Conservation (phyloP, 1,284 basidiomycete genomes). For the Mycocalia duriaeana region DNA sequence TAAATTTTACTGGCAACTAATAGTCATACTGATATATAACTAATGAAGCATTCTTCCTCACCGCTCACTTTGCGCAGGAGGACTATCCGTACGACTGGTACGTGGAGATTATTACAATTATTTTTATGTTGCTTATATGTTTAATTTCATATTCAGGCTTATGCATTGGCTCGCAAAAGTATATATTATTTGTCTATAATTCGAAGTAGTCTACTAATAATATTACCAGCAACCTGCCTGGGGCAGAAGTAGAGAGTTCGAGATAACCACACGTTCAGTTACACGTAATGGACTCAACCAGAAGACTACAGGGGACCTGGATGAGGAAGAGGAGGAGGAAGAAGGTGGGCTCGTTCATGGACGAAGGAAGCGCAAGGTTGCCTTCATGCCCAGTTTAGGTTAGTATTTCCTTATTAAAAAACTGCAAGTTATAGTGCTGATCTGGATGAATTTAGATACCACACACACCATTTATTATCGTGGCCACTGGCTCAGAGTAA, state of each 20-base stretch:
- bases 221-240: slow-evolving; percentile 70
- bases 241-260: slow-evolving; percentile 80
- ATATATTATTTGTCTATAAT: slow-evolving; percentile 7
- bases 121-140: slow-evolving; percentile 5
- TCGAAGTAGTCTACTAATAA: not conserved
- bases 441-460: slow-evolving; percentile 48
- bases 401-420: slow-evolving; percentile 23
- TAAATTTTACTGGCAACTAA: too few species aligned
- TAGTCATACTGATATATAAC: too few species aligned
- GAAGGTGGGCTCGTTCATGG: slow-evolving; percentile 56
- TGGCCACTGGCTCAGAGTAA: slow-evolving; percentile 78
- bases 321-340: slow-evolving; percentile 67
- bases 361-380: slow-evolving; percentile 66
- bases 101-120: slow-evolving; percentile 15
- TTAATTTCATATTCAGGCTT: slow-evolving; percentile 51
- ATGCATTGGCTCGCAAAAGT: slow-evolving; percentile 85
- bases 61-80: slow-evolving; percentile 79
- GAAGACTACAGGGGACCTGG: slow-evolving; percentile 67
- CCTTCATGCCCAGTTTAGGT: slow-evolving; percentile 75
- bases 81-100: slow-evolving; percentile 83
- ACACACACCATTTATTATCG: slow-evolving; percentile 83
- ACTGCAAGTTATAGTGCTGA: slow-evolving; percentile 14
- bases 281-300: slow-evolving; percentile 57
- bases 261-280: slow-evolving; percentile 74
- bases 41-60: slow-evolving; percentile 82